These are phyloP conservation scores for Ramaria rubella DNA, from an alignment of 768 basidiomycete species.

Conservation along the genomic window DNA sequence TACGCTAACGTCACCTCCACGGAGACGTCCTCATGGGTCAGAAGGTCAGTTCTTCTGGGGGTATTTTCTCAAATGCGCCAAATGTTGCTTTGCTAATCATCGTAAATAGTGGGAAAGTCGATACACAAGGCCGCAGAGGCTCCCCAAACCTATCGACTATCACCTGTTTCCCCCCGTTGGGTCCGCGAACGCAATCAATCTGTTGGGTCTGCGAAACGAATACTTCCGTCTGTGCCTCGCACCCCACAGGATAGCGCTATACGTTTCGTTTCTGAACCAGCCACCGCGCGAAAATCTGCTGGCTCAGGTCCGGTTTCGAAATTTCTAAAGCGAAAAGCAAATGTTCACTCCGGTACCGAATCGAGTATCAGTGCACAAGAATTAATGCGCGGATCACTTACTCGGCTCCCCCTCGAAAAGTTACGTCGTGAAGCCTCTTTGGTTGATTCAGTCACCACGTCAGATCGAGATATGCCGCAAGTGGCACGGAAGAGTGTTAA, in stretches of 20 bases:
- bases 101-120: conserved; percentile 3
- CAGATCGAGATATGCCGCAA: neutral
- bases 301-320: neutral
- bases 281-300: neutral
- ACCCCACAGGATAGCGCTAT: neutral
- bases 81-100: neutral
- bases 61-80: too few species aligned
- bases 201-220: neutral
- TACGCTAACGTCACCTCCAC: too few species aligned
- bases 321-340: too few species aligned
- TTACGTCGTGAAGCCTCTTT: too few species aligned
- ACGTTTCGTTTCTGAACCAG: neutral
- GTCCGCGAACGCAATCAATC: neutral
- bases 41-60: too few species aligned
- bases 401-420: too few species aligned
- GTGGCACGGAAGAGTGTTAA: neutral
- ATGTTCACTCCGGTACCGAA: neutral
- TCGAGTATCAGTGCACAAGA: neutral
- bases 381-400: too few species aligned
- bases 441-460: neutral
- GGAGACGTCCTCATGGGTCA: too few species aligned
- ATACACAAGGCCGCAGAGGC: conserved; percentile 11
- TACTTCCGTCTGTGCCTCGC: neutral
- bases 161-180: neutral
- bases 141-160: neutral